Conservation (phyloP, 2,329 filamentous ascomycete genomes). For the Incumbomyces delicatus region DNA sequence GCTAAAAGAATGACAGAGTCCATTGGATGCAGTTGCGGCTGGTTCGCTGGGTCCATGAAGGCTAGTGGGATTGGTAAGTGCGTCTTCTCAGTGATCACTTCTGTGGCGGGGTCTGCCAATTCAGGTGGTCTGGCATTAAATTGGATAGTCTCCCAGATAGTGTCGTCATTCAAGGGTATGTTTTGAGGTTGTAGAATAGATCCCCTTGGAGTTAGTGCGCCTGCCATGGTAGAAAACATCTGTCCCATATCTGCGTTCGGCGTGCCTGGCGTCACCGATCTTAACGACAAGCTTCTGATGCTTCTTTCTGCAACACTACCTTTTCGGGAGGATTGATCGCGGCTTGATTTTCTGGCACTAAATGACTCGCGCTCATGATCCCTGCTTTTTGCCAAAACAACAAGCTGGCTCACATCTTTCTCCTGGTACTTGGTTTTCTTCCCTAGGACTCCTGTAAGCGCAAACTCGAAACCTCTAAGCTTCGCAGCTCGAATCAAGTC, state of each 20-base stretch:
- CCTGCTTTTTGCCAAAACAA: constrained; percentile 76
- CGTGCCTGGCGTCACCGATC: constrained; percentile 9
- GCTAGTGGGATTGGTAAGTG: constrained; percentile 53
- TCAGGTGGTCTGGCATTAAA: constrained; percentile 44
- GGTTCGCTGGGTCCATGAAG: constrained; percentile 62
- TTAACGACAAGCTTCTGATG: constrained; percentile 14
- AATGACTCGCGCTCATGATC: constrained; percentile 25
- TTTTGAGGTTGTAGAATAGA: constrained; percentile 48
- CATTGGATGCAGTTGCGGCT: constrained; percentile 70
- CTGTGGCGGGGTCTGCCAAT: constrained; percentile 10
- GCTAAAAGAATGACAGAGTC: constrained; percentile 82
- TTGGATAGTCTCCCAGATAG: constrained; percentile 74
- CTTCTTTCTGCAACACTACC: constrained; percentile 14
- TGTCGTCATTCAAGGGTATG: constrained; percentile 81
- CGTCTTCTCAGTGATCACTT: constrained; percentile 34
- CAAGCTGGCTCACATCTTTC: constrained; percentile 62
- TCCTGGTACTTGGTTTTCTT: constrained; percentile 44
- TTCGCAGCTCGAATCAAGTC: constrained; percentile 60
- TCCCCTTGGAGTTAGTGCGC: constrained; percentile 10
- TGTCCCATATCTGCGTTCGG: not conserved
- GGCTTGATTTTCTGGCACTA: constrained; percentile 10
- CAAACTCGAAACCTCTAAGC: constrained; percentile 65
- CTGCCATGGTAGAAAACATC: not conserved
- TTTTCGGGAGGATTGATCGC: constrained; percentile 10
- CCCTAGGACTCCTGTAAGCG: constrained; percentile 74